Base-by-base conservation (phyloP, 495 filamentous ascomycete genomes). In the Penicillium malachiteum region DNA sequence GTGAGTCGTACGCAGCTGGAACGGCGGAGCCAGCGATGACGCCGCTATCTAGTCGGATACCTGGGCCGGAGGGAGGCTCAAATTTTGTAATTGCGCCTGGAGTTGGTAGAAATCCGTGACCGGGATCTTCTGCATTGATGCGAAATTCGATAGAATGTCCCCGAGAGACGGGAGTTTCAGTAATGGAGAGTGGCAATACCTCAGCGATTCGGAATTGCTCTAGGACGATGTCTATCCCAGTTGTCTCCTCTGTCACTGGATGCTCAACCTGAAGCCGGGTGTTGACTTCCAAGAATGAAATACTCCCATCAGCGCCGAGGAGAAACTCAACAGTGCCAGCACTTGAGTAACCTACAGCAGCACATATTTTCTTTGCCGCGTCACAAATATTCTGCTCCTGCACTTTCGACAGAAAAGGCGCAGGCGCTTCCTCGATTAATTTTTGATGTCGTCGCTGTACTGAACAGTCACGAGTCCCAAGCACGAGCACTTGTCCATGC, bases 201-300 rank as follows among this genome's bases (percentile, higher is more conserved):
- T 16, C 84, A 5, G 92, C 91, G 3, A 94, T 84, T 35, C 88
- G 83, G 50, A 96, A 82, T 72, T 95, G 90, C 85, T 91, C 91
- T 39, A 85, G 80, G 4, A 97, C 92, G 14, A 97, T 76, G 70
- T 97, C 92, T 43, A 90, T 83, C 8, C 90, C 91, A 2, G 89
- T 94, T 13, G 93, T 85, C 76, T 87, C 88, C 71, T 97, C 92
- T 1, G 88, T 96, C 31, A 96, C 90, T 5, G 91, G 90, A 64
- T 97, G 92, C 73, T 96, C 92, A 30, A 96, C 92, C 65, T 96
- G 92, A 21, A 96, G 75, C 34, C 92, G 81, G 0, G 92, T 92
- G 70, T 96, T 96, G 85, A 96, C 92, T 73, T 96, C 92, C 84
- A 96, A 92, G 69, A 97, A 97, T 75, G 88, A 97, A 71, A 96